Base-by-base conservation (phyloP, 176 grass and related monocot species). In the Typha latifolia region DNA sequence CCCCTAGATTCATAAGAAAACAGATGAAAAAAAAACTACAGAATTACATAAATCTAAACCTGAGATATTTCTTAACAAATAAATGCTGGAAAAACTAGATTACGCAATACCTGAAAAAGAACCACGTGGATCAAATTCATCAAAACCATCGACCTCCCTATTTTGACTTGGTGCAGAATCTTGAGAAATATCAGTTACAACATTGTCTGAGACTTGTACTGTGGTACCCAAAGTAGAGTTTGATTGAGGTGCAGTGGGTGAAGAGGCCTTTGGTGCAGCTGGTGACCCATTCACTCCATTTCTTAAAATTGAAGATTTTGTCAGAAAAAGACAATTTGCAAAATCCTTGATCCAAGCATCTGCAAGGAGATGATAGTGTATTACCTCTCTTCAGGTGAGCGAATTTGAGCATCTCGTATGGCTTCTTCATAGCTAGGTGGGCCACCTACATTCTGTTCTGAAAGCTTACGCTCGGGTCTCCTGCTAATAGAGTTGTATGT, bases 51-150 rank as follows among this genome's bases (percentile, higher is more conserved):
- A 57, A 57, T 57, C 37, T 43, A 43, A 43, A 43, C 37, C 37
- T 43, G 8, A 1, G 8, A 43, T 43, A 43, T 43, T 43, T 43
- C 37, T 43, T 43, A 43, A 9, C 37, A 43, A 43, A 43, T 59
- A 59, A 59, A 9, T 9, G 37, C 63, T 0, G 16, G 26, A 21
- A 62, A 62, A 11, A 12, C 51, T 14, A 51, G 1, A 73, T 64
- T 23, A 49, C 69, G 71, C 3, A 70, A 72, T 93, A 99, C 94
- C 89, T 90, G 76, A 70, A 57, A 84, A 71, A 66, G 81, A 84
- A 62, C 81, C 81, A 66, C 94, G 94, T 69, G 94, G 94, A 87
- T 99, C 89, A 61, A 99, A 99, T 79, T 93, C 94, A 76, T 90
- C 89, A 85, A 99, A 99, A 76, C 86, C 86, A 80, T 87, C 80